Conservation (phyloP, 2,329 filamentous ascomycete species). For the Aspergillus oerlinghausenensis region DNA sequence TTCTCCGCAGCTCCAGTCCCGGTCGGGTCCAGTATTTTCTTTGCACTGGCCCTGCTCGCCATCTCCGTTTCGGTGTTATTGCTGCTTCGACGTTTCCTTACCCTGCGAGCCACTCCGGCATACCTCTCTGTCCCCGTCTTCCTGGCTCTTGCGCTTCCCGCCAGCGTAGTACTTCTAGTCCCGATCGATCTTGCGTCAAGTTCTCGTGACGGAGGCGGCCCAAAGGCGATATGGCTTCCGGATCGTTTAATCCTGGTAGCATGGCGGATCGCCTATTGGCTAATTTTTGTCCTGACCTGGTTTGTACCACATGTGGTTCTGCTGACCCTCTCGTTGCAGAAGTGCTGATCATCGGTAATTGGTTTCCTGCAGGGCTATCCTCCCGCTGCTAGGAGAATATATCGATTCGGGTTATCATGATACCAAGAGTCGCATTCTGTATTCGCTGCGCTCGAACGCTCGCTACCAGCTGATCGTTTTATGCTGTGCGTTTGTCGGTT, state of each 20-base stretch:
- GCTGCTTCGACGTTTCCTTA: constrained; percentile 83
- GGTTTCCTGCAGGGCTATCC: constrained; percentile 64
- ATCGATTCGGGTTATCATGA: constrained; percentile 91
- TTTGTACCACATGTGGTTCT: constrained; percentile 37
- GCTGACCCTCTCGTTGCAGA: neutral
- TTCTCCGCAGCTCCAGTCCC: constrained; percentile 43
- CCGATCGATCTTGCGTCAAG: constrained; percentile 93
- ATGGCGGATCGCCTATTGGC: constrained; percentile 96
- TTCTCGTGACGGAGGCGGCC: constrained; percentile 65
- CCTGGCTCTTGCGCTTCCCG: constrained; percentile 88
- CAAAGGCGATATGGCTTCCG: constrained; percentile 82
- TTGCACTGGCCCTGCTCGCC: constrained; percentile 63
- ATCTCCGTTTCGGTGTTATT: constrained; percentile 76
- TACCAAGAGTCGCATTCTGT: constrained; percentile 71
- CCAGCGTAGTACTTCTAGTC: constrained; percentile 84
- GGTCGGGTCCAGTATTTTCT: constrained; percentile 75
- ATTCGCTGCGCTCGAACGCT: constrained; percentile 81
- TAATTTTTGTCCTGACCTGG: constrained; percentile 94
- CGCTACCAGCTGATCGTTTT: constrained; percentile 83
- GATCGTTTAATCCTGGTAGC: constrained; percentile 72
- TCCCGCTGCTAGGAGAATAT: constrained; percentile 91
- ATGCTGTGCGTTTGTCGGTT: constrained; percentile 62
- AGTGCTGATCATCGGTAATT: constrained; percentile 5
- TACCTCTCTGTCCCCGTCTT: constrained; percentile 92
- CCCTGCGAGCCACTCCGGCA: constrained; percentile 81